A percentile compares a stretch with the other conserved stretches of the same genome.
phyloP scores from a whole-genome alignment of 202 grass and related monocot genomes.

The Thinopyrum obtusiflorum region DNA sequence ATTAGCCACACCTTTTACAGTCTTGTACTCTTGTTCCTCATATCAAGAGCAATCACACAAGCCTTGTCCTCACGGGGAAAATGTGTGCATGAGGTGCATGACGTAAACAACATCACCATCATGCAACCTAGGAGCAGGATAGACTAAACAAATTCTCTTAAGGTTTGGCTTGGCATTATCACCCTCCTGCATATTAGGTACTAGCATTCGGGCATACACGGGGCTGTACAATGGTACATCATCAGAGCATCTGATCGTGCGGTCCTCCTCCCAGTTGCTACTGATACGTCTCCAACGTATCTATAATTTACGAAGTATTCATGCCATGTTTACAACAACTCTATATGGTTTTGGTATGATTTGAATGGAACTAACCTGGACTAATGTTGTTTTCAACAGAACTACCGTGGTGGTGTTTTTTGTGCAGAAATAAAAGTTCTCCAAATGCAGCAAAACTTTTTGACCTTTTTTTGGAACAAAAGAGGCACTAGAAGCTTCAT shows the following conservation, averaged over 20 bases:
- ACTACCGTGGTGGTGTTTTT: too few species aligned
- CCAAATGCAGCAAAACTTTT: too few species aligned
- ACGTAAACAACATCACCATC: not conserved
- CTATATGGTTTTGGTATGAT: too few species aligned
- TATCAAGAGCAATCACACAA: not conserved
- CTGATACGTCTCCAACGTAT: too few species aligned
- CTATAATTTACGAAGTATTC: too few species aligned
- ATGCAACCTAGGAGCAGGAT: not conserved
- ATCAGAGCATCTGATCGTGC: not conserved
- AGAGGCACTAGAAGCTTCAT: too few species aligned
- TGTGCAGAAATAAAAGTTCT: too few species aligned
- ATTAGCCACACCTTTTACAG: not conserved
- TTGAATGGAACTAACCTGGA: too few species aligned
- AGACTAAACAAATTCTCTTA: not conserved
- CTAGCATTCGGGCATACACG: not conserved
- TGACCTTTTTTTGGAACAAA: too few species aligned
- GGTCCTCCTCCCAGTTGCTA: not conserved
- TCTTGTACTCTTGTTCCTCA: not conserved
- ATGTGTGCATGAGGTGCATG: not conserved
- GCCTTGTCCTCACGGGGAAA: not conserved
- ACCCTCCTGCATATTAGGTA: not conserved
- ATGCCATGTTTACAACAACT: too few species aligned
- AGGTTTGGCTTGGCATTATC: not conserved
- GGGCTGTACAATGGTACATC: not conserved
- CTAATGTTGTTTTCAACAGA: too few species aligned